Evolutionary conservation across 345 rosid species (phyloP).

Genomic region (Salix viminalis): DNA sequence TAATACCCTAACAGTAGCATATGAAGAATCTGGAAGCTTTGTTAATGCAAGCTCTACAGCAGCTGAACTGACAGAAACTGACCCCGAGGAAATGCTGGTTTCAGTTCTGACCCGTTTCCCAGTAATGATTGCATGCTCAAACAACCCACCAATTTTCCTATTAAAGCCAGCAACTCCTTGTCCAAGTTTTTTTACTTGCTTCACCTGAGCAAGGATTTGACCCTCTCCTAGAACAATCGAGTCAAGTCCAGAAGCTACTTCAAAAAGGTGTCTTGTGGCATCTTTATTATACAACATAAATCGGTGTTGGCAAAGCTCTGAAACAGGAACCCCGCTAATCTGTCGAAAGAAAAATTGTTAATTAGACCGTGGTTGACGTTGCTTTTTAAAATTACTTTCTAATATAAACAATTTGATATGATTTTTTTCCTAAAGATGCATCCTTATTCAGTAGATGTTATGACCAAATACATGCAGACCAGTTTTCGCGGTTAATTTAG

Average conservation of each 20-base stretch:
- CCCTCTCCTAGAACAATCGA: conserved; percentile 26
- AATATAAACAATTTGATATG: neutral
- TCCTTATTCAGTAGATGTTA: neutral
- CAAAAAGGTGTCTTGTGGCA: conserved; percentile 21
- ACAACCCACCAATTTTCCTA: conserved; percentile 23
- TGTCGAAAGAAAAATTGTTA: conserved; percentile 1
- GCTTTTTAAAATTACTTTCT: neutral
- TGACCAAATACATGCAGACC: neutral
- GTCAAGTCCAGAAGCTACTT: conserved; percentile 26
- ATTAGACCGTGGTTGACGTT: neutral
- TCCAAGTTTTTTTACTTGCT: conserved; percentile 23
- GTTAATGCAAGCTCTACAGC: conserved; percentile 22
- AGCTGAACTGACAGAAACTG: conserved; percentile 29
- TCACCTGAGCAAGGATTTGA: conserved; percentile 29
- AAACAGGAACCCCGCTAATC: conserved; percentile 20
- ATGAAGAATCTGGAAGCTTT: conserved; percentile 17
- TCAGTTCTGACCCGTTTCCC: conserved; percentile 26
- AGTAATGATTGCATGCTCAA: conserved; percentile 24
- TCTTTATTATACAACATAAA: conserved; percentile 19
- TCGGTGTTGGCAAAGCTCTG: conserved; percentile 20
- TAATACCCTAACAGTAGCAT: conserved; percentile 11
- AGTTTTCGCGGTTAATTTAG: neutral
- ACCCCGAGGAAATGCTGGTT: conserved; percentile 22
- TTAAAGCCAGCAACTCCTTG: conserved; percentile 25
- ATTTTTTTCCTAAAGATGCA: neutral